Conservation (phyloP, 164 flowering plant species). For the Taxillus chinensis region DNA sequence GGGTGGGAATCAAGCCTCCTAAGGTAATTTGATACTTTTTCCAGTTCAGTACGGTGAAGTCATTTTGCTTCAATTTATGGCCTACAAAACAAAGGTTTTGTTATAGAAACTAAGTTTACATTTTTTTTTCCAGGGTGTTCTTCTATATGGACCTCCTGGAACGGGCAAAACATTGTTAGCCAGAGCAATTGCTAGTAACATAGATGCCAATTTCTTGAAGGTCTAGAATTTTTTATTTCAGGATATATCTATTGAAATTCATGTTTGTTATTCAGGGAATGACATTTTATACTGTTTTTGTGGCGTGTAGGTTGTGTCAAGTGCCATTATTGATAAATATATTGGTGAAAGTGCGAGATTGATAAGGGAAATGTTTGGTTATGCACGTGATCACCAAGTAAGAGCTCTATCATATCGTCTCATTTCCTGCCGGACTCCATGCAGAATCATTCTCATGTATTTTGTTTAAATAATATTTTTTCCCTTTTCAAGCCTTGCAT, state of each 20-base stretch:
- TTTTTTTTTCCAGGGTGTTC: conserved; percentile 60
- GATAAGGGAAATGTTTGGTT: conserved; percentile 91
- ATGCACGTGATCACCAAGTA: conserved; percentile 97
- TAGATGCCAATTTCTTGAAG: conserved; percentile 94
- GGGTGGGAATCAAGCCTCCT: conserved; percentile 94
- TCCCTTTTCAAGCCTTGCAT: conserved; percentile 69
- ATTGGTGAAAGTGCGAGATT: conserved; percentile 93
- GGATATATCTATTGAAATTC: no score
- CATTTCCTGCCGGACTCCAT: no score
- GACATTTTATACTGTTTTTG: no score
- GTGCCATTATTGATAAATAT: conserved; percentile 92
- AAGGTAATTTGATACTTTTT: conserved; percentile 37
- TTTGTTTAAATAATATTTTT: conserved; percentile 2
- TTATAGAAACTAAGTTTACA: not conserved
- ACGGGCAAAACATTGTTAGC: conserved; percentile 92
- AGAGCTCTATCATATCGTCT: not conserved
- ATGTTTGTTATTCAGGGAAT: no score
- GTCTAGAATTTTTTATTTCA: conserved; percentile 19
- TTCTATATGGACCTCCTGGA: conserved; percentile 96
- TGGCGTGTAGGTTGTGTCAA: conserved; percentile 66
- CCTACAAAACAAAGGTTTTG: not conserved
- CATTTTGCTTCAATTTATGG: not conserved
- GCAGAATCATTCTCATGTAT: no score
- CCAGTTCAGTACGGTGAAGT: not conserved
- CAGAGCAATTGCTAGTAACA: conserved; percentile 89